A percentile compares a stretch with the other conserved stretches of the same genome.
Evolutionary conservation across 1,284 basidiomycete genomes (phyloP).

Genomic region (Coniferiporia weirii): DNA sequence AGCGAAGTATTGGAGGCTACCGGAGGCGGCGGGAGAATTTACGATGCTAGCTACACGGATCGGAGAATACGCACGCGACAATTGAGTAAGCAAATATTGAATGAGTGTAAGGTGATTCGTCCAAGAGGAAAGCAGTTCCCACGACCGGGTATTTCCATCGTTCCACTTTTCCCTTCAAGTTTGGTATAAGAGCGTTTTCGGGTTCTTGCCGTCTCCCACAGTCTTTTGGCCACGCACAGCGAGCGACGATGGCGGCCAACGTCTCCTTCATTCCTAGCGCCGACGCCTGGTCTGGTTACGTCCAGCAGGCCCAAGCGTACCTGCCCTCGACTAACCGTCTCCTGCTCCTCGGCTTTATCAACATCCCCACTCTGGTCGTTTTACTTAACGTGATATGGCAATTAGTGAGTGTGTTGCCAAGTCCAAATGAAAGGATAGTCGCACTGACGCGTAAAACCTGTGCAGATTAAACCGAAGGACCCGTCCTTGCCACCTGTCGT

Average conservation of each 20-base stretch:
- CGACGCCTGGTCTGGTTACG: conserved; percentile 14
- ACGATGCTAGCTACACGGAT: neutral
- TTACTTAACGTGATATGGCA: conserved; percentile 42
- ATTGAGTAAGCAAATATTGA: neutral
- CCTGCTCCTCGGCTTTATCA: conserved; percentile 18
- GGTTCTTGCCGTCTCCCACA: neutral
- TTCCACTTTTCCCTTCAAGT: neutral
- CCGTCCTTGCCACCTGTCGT: conserved; percentile 66
- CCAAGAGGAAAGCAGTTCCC: neutral
- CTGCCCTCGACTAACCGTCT: conserved; percentile 14
- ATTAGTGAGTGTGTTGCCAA: conserved; percentile 31
- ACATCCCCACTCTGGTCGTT: conserved; percentile 28
- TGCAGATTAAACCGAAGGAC: conserved; percentile 50
- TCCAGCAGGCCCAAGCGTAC: conserved; percentile 11
- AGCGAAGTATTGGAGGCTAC: neutral
- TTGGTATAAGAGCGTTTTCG: neutral
- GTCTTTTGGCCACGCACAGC: neutral
- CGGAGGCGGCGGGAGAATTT: neutral
- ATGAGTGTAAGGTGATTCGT: neutral
- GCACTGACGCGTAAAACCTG: neutral
- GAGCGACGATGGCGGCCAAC: conserved; percentile 12
- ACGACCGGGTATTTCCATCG: neutral
- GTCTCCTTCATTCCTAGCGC: conserved; percentile 2
- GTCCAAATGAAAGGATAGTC: neutral
- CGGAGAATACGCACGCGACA: too few species aligned